Evolutionary conservation across 1,284 basidiomycete genomes (phyloP), one percentile per base, ranked within the genome.

Genomic region (Malassezia restricta): DNA sequence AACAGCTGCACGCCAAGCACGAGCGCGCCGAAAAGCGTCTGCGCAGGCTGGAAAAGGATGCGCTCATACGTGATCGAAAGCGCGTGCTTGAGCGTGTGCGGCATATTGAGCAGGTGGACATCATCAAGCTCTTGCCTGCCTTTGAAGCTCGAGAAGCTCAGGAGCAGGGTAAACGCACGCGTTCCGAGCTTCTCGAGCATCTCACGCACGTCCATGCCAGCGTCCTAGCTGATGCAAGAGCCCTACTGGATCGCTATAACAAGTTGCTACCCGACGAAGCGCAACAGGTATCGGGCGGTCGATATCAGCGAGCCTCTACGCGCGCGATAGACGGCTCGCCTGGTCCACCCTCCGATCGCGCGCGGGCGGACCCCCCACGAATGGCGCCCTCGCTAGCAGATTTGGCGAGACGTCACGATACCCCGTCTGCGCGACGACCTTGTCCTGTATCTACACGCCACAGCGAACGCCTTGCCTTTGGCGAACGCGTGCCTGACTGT

Each of bases 1-100:
- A 24, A 6, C 32, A 37, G 43, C 38, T 43, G 8, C 47, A 55
- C 32, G 12, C 17, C 11, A 39, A 40, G 32, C 43, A 41, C 20
- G 53, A 55, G 12, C 53, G 53, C 9, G 35, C 31, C 3, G 53
- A 55, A 35, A 55, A 55, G 40, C 38, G 40, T 7, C 44, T 55
- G n/a, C 53, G 53, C 28, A 43, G 39, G 5, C 43, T 46, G n/a
- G 53, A 55, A 42, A 49, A 50, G 17, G 53, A 55, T 5, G 38
- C 14, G 6, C 47, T 55, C 32, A 29, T 42, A 6, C 53, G 53
- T 14, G 53, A 55, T 28, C 53, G 53, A 5, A 27, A 24, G 20
- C 28, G 29, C 6, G 31, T 38, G 9, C 11, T 49, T 15, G 43
- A 40, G 12, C 48, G 38, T n/a, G 40, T 55, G 6, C 24, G 20